Percentiles rank a stretch among this genome's conserved stretches.
phyloP scores from a whole-genome alignment of 371 early-diverging fungal genomes.

The Saksenaea oblongispora region DNA sequence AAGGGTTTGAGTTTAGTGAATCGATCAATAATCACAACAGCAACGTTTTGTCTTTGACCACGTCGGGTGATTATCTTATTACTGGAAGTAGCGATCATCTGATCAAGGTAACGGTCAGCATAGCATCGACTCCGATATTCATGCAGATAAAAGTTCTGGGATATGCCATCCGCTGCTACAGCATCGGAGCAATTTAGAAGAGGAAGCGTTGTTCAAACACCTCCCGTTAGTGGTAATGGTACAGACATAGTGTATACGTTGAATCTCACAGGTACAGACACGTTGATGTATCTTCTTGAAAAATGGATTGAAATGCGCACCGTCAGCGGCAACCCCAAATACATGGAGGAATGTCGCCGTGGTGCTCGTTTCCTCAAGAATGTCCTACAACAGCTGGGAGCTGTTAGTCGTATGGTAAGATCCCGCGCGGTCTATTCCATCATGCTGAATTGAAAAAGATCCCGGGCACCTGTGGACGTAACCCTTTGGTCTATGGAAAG shows the following conservation, averaged over 20 bases:
- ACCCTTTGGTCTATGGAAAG: constrained; percentile 77
- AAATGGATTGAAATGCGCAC: constrained; percentile 74
- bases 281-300: constrained; percentile 65
- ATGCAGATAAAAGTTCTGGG: constrained; percentile 28
- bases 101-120: constrained; percentile 51
- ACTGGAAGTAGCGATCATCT: constrained; percentile 72
- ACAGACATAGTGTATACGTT: not conserved
- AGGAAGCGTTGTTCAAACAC: constrained; percentile 24
- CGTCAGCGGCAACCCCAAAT: constrained; percentile 65
- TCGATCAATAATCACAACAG: constrained; percentile 63
- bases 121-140: not conserved
- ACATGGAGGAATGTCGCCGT: constrained; percentile 73
- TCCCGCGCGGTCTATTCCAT: too few species aligned
- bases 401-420: constrained; percentile 60
- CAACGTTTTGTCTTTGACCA: constrained; percentile 66
- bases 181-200: constrained; percentile 32
- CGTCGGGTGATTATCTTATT: constrained; percentile 59
- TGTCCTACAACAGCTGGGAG: constrained; percentile 73
- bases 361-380: constrained; percentile 77
- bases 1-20: constrained; percentile 65
- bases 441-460: constrained; percentile 28
- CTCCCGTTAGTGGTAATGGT: constrained; percentile 24
- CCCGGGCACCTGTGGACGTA: constrained; percentile 64
- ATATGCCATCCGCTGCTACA: constrained; percentile 22
- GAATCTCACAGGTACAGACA: constrained; percentile 28